phyloP scores from a whole-genome alignment of 441 rosid genomes.

The Adansonia gregorii region DNA sequence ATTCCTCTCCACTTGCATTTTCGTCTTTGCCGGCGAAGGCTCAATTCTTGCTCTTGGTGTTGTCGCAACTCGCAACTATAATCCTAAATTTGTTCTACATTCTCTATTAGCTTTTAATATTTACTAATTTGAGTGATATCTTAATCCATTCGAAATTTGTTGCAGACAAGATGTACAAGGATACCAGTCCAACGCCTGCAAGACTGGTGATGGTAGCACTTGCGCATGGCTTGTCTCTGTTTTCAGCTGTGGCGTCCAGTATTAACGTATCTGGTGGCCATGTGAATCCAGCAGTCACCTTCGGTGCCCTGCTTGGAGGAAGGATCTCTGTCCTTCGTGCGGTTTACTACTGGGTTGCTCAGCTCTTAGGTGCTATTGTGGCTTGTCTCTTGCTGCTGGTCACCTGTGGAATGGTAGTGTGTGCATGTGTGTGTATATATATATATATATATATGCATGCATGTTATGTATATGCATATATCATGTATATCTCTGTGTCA shows the following conservation, averaged over 20 bases:
- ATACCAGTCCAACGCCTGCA: constrained; percentile 16
- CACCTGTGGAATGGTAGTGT: constrained; percentile 33
- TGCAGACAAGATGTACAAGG: constrained; percentile 27
- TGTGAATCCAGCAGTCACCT: constrained; percentile 39
- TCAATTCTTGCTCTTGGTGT: constrained; percentile 30
- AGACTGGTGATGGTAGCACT: constrained; percentile 30
- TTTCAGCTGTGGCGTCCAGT: constrained; percentile 29
- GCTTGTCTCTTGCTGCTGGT: constrained; percentile 36
- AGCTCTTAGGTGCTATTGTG: constrained; percentile 33
- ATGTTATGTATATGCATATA: no score
- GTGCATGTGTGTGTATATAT: background rate
- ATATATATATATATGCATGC: background rate
- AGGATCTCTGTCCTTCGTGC: constrained; percentile 31
- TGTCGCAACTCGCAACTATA: background rate
- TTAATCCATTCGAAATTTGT: background rate
- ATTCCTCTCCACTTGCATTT: constrained; percentile 30
- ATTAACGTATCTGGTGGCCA: constrained; percentile 41
- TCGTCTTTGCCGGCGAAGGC: constrained; percentile 31
- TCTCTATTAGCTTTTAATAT: background rate
- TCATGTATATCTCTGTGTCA: background rate
- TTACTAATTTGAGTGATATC: background rate
- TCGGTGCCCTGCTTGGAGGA: constrained; percentile 39
- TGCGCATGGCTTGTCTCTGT: constrained; percentile 37
- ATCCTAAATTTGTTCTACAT: background rate
- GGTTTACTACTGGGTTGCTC: constrained; percentile 38